Evolutionary conservation across 1,139 yeast genomes (phyloP), one percentile per base, ranked within the genome.

Genomic region (Pneumocystis carinii): DNA sequence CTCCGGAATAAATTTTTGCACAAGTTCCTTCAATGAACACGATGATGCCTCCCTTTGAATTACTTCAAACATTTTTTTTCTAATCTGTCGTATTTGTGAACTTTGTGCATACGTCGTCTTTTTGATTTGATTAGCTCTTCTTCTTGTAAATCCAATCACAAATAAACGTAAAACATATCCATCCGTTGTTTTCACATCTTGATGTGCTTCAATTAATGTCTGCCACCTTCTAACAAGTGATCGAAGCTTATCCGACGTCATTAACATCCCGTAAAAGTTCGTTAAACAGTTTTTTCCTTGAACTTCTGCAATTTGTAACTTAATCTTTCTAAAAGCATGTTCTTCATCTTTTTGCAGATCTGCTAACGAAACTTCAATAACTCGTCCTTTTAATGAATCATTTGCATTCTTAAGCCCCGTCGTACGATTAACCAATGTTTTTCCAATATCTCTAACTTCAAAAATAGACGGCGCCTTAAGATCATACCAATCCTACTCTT

Each of bases 381-480:
- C 85, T 79, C 95, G 87, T 75, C 95, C 95, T 81, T 86, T 87
- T 76, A 87, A 84, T 74, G 89, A 89, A 77, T 87, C 95, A 75
- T 87, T 87, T 76, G 95, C 92, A 81, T 85, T 87, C 83, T 86
- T 83, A 78, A 88, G 82, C 86, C 96, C 95, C 72, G 95, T 85
- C 68, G 94, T 85, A 78, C 87, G 86, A 92, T 88, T 88, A 77
- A 88, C 90, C 74, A 88, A 81, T 72, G 96, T 88, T 86, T 87
- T 87, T 78, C 96, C 96, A 75, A 87, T 95, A 75, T 86, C 86
- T 80, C 95, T 86, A 86, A 86, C 86, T 79, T 87, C 95, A 75
- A 87, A 88, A 74, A 95, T 87, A 75, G 95, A 84, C 75, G 96
- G 96, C 71, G 96, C 96, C 83, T 88, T 87, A 81, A 88, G 86